These are phyloP conservation scores for Colletotrichum tanaceti DNA, from an alignment of 2,329 filamentous ascomycete genomes.

Conservation along the genomic window DNA sequence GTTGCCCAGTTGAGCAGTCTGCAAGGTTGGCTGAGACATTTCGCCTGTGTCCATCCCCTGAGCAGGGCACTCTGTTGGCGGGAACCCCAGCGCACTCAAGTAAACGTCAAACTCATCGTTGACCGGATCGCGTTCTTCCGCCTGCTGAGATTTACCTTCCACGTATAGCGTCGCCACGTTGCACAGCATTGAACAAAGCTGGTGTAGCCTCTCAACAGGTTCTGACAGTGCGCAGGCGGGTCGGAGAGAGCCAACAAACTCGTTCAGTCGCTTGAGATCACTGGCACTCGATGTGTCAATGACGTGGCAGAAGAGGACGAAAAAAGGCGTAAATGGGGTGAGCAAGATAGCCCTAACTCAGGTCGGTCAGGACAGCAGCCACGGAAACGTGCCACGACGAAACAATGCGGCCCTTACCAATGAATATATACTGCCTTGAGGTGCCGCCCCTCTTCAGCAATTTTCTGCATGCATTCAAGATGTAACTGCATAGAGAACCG, in stretches of 20 bases:
- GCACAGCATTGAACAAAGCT: constrained; percentile 71
- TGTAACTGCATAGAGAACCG: constrained; percentile 61
- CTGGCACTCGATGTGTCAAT: constrained; percentile 64
- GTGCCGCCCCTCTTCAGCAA: constrained; percentile 51
- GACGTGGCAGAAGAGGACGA: constrained; percentile 68
- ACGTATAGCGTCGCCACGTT: constrained; percentile 72
- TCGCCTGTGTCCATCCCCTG: constrained; percentile 47
- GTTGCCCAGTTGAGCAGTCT: constrained; percentile 65
- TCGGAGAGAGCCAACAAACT: constrained; percentile 63
- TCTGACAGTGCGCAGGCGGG: constrained; percentile 36
- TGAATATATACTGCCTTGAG: constrained; percentile 62
- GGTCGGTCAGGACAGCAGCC: constrained; percentile 39
- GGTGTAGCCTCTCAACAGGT: constrained; percentile 61
- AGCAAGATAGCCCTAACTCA: constrained; percentile 62
- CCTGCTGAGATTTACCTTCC: constrained; percentile 66
- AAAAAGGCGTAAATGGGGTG: constrained; percentile 69
- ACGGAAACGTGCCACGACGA: background rate
- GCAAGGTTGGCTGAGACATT: constrained; percentile 44
- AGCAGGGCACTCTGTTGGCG: constrained; percentile 53
- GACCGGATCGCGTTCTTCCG: constrained; percentile 60
- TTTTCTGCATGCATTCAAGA: constrained; percentile 55
- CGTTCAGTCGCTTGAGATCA: constrained; percentile 66
- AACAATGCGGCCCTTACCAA: constrained; percentile 54
- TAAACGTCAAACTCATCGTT: constrained; percentile 74
- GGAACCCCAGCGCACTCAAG: constrained; percentile 71